Evolutionary conservation across 345 rosid species (phyloP), one percentile per base, ranked within the genome.

Genomic region (Ailanthus altissimus): DNA sequence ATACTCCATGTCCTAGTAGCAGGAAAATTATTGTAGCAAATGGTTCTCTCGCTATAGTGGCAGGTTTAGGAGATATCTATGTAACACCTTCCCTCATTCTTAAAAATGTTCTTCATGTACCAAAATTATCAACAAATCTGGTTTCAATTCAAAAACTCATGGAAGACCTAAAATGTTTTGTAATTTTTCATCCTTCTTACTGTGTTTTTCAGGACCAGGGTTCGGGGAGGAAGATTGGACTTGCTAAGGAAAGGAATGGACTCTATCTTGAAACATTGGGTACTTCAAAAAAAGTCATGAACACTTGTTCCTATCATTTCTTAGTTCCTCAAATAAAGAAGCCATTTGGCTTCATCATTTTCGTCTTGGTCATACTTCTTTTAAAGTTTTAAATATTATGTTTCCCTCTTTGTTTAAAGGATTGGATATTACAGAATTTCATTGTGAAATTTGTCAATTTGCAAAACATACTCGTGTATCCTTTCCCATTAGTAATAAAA

Each of bases 401-500:
- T 49, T 75, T 63, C 60, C 32, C 28, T 0, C 11, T 5, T 62
- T 63, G 28, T 62, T 62, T 45, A 11, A 16, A 32, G 32, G 6
- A 1, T 7, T 61, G 6, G n/a, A 71, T 49, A 10, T 8, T 51
- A 45, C 7, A 5, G 11, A 60, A 5, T 60, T 74, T 61, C 23
- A 61, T 5, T 45, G 53, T 46, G 69, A 74, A 14, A 4, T 23
- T 7, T 74, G 77, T 74, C 45, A 74, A 28, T 16, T 60, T 16
- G 77, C 16, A 25, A 47, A 74, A 61, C 77, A 74, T 12, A 72
- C 1, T 6, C 38, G 53, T 66, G 70, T 43, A n/a, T 45, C 51
- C 9, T 59, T 70, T 71, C 56, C 62, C 0, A n/a, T 70, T n/a
- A 70, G 62, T 5, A 77, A 70, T 53, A 77, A 61, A 25, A 68